Base-by-base conservation (phyloP, 768 basidiomycete genomes). In the Psilocybe sp. region DNA sequence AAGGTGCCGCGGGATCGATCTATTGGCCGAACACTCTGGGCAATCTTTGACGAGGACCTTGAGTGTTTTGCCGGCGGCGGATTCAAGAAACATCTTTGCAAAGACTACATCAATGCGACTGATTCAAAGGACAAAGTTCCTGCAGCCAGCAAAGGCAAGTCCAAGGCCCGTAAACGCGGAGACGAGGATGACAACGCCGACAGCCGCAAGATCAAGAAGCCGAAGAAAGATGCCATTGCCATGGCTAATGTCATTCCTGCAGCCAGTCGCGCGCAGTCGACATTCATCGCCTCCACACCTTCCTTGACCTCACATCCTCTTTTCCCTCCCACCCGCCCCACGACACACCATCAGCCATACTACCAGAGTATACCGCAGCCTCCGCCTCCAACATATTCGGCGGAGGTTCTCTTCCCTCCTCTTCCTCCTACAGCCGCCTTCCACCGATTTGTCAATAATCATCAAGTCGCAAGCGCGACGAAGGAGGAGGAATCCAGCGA, bases 1-100 rank as follows among this genome's bases (percentile, higher is more conserved):
- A 97, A 96, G 59, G 82, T 87, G 0, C 80, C 84, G 2, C 75
- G 93, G 16, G 85, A 90, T 51, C 81, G 87, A 11, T 77, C 82
- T 19, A 79, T 88, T 32, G 91, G 93, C 32, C 81, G 92, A 42
- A 90, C 89, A 18, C 79, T 87, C 32, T 95, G 93, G 93, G 88
- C 88, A 2, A 89, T 95, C 54, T 87, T 81, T 65, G 84, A 90
- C 50, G 84, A 87, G 47, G 89, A 91, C 61, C 64, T 92, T 40
- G 81, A 84, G 18, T 93, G 92, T 58, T 96, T 96, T 60, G 77
- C 80, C 50, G 84, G 82, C 34, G 92, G 92, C 32, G 85, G 85
- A n/a, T 94, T 87, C 68, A 80, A 80, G 64, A 89, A 87, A 60
- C 78, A 76, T 28, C 63, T 78, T 15, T 78, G 77, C 59, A 76